phyloP scores from a whole-genome alignment of 2,329 filamentous ascomycete species.

The Stemphylium beticola region DNA sequence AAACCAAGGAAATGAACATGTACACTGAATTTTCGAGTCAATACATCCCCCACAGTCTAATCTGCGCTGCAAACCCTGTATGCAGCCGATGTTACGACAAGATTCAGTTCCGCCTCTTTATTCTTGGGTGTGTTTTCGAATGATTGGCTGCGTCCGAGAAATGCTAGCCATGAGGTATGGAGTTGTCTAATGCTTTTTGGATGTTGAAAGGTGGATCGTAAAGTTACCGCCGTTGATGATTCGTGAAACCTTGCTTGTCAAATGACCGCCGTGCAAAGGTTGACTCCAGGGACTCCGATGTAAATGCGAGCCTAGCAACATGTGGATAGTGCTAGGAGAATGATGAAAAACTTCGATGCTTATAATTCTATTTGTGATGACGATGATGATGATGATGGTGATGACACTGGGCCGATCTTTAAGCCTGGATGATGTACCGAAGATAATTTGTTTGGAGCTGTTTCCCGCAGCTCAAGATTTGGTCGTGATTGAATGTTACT shows the following conservation, averaged over 20 bases:
- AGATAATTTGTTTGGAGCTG: conserved; percentile 26
- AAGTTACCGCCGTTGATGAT: conserved; percentile 25
- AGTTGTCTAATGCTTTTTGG: conserved; percentile 47
- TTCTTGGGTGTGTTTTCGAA: conserved; percentile 1
- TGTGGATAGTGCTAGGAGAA: conserved; percentile 18
- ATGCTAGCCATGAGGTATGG: conserved; percentile 38
- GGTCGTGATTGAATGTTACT: conserved; percentile 3
- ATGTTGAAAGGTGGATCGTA: conserved; percentile 30
- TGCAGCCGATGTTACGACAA: conserved; percentile 26
- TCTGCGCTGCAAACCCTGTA: conserved; percentile 26
- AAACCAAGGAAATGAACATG: conserved; percentile 17
- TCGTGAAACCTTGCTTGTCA: conserved; percentile 24
- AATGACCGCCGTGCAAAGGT: conserved; percentile 12
- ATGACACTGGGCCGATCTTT: conserved; percentile 9
- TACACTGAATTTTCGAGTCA: conserved; percentile 24
- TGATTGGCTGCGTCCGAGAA: conserved; percentile 38
- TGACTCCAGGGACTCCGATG: conserved; percentile 36
- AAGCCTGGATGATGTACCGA: conserved; percentile 29
- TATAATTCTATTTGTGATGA: conserved; percentile 19
- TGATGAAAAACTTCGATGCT: conserved; percentile 16
- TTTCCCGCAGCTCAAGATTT: conserved; percentile 8
- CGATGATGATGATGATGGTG: conserved; percentile 10
- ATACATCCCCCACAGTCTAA: conserved; percentile 24
- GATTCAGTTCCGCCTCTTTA: conserved; percentile 16
- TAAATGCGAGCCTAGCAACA: conserved; percentile 35